Conservation (phyloP, 768 basidiomycete species). For the Myochromella boudieri region DNA sequence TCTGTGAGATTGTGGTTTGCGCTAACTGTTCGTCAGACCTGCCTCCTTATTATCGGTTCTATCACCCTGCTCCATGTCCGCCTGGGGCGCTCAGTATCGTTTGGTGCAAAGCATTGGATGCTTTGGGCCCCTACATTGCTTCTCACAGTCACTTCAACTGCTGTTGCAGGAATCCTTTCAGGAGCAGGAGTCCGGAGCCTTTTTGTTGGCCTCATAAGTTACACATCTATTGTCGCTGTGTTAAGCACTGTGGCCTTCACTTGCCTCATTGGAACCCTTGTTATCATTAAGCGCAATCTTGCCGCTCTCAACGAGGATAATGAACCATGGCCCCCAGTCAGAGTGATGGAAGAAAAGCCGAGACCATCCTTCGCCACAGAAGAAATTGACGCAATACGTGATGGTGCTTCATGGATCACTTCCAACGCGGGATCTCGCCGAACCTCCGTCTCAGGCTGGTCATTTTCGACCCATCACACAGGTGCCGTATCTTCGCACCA, state of each 20-base stretch:
- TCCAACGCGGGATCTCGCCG: constrained; percentile 58
- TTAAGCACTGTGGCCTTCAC: constrained; percentile 54
- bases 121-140: constrained; percentile 66
- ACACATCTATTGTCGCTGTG: constrained; percentile 50
- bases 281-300: constrained; percentile 67
- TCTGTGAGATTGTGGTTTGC: constrained; percentile 69
- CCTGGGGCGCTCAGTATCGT: constrained; percentile 66
- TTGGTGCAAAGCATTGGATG: constrained; percentile 72
- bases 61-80: constrained; percentile 71
- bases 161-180: constrained; percentile 57
- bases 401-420: constrained; percentile 82
- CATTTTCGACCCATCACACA: constrained; percentile 69
- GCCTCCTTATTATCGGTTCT: constrained; percentile 58
- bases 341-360: constrained; percentile 50
- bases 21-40: constrained; percentile 65
- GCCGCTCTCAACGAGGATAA: constrained; percentile 48
- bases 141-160: constrained; percentile 55
- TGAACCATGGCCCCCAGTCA: constrained; percentile 62
- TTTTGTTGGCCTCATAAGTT: constrained; percentile 61
- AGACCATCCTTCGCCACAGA: constrained; percentile 68
- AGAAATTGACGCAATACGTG: constrained; percentile 70
- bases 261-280: constrained; percentile 61
- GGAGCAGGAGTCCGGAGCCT: constrained; percentile 51
- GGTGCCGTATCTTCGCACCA: constrained; percentile 35
- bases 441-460: constrained; percentile 67